Conservation (phyloP, 495 filamentous ascomycete genomes). For the Xylaria sp. region DNA sequence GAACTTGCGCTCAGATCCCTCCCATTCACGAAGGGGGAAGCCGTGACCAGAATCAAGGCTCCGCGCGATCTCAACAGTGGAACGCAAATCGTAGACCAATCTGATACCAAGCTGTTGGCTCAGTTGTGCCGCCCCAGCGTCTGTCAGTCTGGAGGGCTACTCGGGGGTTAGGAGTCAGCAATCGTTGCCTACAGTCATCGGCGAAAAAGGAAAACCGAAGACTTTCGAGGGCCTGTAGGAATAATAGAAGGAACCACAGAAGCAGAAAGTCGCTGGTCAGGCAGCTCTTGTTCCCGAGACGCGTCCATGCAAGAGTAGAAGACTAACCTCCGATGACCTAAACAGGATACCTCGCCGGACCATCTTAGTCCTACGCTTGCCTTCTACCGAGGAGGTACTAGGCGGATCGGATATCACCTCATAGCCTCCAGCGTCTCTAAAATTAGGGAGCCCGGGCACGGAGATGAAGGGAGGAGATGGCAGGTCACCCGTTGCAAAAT, state of each 20-base stretch:
- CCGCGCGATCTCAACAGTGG: slow-evolving; percentile 55
- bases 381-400: slow-evolving; percentile 17
- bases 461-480: slow-evolving; percentile 60
- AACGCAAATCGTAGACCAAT: slow-evolving; percentile 72
- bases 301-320: neutral
- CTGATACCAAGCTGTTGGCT: slow-evolving; percentile 60
- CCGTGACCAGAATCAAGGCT: slow-evolving; percentile 37
- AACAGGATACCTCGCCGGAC: slow-evolving; percentile 60
- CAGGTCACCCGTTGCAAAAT: slow-evolving; percentile 19
- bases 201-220: neutral
- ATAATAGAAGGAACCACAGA: neutral
- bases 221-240: neutral
- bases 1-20: slow-evolving; percentile 59
- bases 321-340: slow-evolving; percentile 58
- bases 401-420: slow-evolving; percentile 39
- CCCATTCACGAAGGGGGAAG: slow-evolving; percentile 50
- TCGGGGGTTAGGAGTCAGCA: slow-evolving; percentile 2
- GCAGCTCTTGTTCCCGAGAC: neutral
- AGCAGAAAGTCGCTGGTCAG: neutral
- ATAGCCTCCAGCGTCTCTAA: slow-evolving; percentile 66
- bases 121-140: slow-evolving; percentile 59
- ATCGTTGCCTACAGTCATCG: neutral
- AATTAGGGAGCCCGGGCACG: slow-evolving; percentile 62
- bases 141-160: slow-evolving; percentile 54
- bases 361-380: slow-evolving; percentile 38